phyloP scores from a whole-genome alignment of 129 eudicot species.

The Pulicaria dysenterica region DNA sequence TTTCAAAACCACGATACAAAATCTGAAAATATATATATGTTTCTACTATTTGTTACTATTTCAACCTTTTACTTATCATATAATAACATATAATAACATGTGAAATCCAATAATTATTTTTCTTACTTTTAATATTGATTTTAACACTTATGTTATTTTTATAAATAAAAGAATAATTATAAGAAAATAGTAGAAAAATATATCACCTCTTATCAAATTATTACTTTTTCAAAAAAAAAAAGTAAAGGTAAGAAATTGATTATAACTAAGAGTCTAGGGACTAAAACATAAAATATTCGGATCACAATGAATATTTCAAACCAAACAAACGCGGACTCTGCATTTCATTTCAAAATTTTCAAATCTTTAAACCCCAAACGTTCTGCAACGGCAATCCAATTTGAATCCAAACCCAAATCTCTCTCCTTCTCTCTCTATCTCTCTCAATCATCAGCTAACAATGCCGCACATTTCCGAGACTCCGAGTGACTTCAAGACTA shows the following conservation, averaged over 20 bases:
- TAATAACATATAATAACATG: no score
- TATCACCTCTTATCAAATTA: no score
- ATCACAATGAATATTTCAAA: background rate
- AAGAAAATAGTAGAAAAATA: no score
- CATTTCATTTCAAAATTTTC: slow-evolving; percentile 41
- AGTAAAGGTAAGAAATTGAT: background rate
- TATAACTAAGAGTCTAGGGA: slow-evolving; percentile 11
- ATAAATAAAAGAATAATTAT: no score
- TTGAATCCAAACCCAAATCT: slow-evolving; percentile 20
- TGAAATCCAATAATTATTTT: no score
- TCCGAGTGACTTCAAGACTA: slow-evolving; percentile 48
- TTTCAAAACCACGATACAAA: no score
- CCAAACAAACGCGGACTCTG: slow-evolving; percentile 21
- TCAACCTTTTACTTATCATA: no score
- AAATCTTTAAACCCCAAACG: slow-evolving; percentile 20
- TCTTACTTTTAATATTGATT: no score
- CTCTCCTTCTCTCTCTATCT: slow-evolving; percentile 5
- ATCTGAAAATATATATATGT: no score
- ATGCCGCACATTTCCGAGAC: slow-evolving; percentile 65
- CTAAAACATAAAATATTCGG: background rate
- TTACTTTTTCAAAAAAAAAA: background rate
- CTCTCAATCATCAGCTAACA: slow-evolving; percentile 23
- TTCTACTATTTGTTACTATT: no score
- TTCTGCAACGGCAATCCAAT: background rate
- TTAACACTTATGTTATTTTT: no score